Evolutionary conservation across 2,329 filamentous ascomycete species (phyloP), one percentile per base, ranked within the genome.

Genomic region (Fusarium heterosporum): DNA sequence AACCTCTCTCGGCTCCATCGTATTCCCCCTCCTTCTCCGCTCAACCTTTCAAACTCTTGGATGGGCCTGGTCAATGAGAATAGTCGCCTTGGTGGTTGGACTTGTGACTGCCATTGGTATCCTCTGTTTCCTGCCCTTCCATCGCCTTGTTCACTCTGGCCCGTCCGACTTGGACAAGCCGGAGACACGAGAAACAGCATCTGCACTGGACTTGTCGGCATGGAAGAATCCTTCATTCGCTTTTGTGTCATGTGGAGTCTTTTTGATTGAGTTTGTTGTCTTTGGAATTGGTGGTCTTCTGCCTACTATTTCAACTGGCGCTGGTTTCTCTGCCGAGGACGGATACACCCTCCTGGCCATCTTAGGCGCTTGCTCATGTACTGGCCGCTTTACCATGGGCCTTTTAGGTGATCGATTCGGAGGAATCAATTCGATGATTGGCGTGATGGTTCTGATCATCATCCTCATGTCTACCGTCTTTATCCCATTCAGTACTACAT

Each of bases 191-290:
- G 11, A 48, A 8, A 10, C 16, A 29, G 25, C 55, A 3, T 40
- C 41, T 1, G 14, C n/a, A 2, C 26, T 83, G 25, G 77, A 81
- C 17, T 65, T 83, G 29, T 66, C 67, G 1, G 77, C 80, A 0
- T 82, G 82, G 55, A 73, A 61, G 10, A 77, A 76, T 2, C 68
- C 74, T 1, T 72, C 79, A 0, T 78, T 83, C 32, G 73, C 69
- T 0, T 78, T 82, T 19, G 69, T 82, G 2, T 75, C 79, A 0
- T 62, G 75, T 8, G 78, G 76, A 1, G 72, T 82, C 3, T 80
- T 82, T 47, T 68, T 78, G 1, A 78, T 84, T 17, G 82, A 84
- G 25, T 80, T 83, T 41, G 81, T 81, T 19, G 75, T 83, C 6
- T 83, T 82, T 39, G 81, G 81, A 4, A 77, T 80, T 6, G 76